A percentile compares a stretch with the other conserved stretches of the same genome.
phyloP scores from a whole-genome alignment of 2,329 filamentous ascomycete genomes.

The Westerdykella ornata region DNA sequence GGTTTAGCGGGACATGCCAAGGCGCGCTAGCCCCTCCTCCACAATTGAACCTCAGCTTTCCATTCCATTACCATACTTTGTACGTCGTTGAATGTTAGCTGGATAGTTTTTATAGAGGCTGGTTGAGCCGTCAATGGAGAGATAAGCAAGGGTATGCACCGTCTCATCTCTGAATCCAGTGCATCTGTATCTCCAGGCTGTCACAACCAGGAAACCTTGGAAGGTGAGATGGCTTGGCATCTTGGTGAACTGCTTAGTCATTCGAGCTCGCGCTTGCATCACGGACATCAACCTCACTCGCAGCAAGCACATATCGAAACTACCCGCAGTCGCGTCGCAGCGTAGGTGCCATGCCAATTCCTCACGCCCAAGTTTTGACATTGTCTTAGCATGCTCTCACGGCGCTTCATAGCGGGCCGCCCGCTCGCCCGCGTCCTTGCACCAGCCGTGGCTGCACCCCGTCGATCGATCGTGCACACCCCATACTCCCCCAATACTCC shows the following conservation, averaged over 20 bases:
- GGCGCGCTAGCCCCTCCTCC: slow-evolving; percentile 2
- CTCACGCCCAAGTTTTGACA: slow-evolving; percentile 38
- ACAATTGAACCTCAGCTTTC: background rate
- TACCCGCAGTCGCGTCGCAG: slow-evolving; percentile 22
- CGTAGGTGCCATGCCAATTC: slow-evolving; percentile 19
- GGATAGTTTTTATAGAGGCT: too few species aligned
- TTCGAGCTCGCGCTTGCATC: slow-evolving; percentile 23
- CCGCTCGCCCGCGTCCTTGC: slow-evolving; percentile 35
- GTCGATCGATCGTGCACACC: slow-evolving; percentile 8
- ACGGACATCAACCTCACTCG: slow-evolving; percentile 19
- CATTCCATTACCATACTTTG: background rate
- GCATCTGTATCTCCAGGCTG: too few species aligned
- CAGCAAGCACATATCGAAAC: slow-evolving; percentile 9
- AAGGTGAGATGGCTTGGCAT: too few species aligned
- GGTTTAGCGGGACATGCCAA: slow-evolving; percentile 4
- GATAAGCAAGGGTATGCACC: background rate
- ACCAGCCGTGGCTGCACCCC: slow-evolving; percentile 22
- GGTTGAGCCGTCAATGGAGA: too few species aligned
- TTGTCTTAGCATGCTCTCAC: slow-evolving; percentile 37
- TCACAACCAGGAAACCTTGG: too few species aligned
- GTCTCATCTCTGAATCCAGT: slow-evolving; percentile 2
- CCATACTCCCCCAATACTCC: slow-evolving; percentile 9
- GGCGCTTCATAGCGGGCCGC: slow-evolving; percentile 39
- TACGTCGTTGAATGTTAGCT: background rate
- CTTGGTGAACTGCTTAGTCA: slow-evolving; percentile 3